Evolutionary conservation across 148 eudicot species (phyloP).

Genomic region (Spergularia marina): DNA sequence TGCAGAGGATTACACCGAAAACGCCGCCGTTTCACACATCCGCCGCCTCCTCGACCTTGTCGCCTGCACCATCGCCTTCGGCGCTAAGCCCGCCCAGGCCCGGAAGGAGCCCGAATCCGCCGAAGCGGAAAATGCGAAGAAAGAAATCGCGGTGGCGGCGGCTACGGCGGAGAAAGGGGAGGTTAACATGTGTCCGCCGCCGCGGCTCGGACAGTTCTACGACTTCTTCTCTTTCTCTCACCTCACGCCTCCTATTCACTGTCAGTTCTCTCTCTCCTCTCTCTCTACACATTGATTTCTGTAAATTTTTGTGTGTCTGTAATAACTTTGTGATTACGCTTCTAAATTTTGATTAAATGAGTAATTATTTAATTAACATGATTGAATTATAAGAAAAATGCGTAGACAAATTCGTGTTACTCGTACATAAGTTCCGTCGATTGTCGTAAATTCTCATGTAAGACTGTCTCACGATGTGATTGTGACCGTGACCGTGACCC

Average conservation of each 20-base stretch:
- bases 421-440: no score
- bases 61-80: slow-evolving; percentile 77
- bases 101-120: neutral
- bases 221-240: slow-evolving; percentile 94
- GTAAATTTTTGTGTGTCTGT: no score
- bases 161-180: slow-evolving; percentile 41
- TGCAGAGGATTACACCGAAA: slow-evolving; percentile 72
- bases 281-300: neutral
- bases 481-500: no score
- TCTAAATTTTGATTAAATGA: no score
- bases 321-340: no score
- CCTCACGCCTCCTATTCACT: slow-evolving; percentile 80
- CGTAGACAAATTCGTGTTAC: no score
- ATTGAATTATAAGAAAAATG: no score
- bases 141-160: slow-evolving; percentile 21
- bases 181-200: slow-evolving; percentile 63
- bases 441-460: no score
- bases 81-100: slow-evolving; percentile 5
- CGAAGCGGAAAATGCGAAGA: slow-evolving; percentile 28
- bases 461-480: no score
- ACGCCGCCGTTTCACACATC: slow-evolving; percentile 62
- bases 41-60: slow-evolving; percentile 80
- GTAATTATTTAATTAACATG: no score
- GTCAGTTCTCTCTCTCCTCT: slow-evolving; percentile 38
- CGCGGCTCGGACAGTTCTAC: slow-evolving; percentile 77